Evolutionary conservation across 139 green algal genomes (phyloP).

Genomic region (Tetradesmus obliquus): DNA sequence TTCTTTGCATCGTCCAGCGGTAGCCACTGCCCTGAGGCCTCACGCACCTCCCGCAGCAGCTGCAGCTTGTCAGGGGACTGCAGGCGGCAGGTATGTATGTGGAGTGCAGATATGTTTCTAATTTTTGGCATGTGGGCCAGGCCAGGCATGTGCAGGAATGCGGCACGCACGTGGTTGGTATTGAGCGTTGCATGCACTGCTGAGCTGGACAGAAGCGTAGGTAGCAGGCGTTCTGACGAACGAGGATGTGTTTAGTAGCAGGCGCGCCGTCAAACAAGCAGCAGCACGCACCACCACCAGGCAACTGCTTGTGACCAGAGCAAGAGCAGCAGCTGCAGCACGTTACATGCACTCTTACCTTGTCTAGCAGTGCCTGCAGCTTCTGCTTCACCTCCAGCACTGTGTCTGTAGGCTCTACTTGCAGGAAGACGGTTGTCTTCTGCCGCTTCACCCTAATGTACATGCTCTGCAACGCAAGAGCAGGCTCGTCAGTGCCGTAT

Average conservation of each 20-base stretch:
- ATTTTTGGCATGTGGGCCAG: neutral
- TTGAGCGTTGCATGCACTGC: neutral
- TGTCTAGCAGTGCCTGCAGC: slow-evolving; percentile 82
- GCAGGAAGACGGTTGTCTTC: slow-evolving; percentile 88
- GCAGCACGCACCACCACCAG: neutral
- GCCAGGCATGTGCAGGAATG: neutral
- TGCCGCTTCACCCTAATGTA: slow-evolving; percentile 82
- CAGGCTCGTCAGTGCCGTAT: neutral
- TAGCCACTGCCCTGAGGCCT: too few species aligned
- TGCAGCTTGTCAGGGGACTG: slow-evolving; percentile 80
- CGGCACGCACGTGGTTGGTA: neutral
- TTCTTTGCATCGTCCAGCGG: slow-evolving; percentile 83
- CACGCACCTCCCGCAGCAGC: slow-evolving; percentile 57
- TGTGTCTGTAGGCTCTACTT: slow-evolving; percentile 89
- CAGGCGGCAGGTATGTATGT: neutral
- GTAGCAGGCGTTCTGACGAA: too few species aligned
- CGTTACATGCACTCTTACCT: slow-evolving; percentile 53
- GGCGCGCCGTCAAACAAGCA: too few species aligned
- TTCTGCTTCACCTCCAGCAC: slow-evolving; percentile 88
- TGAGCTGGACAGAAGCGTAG: too few species aligned
- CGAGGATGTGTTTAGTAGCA: too few species aligned
- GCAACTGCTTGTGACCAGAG: too few species aligned
- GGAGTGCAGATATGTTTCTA: neutral
- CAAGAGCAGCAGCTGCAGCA: neutral
- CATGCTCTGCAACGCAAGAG: slow-evolving; percentile 59